Evolutionary conservation across 2,329 filamentous ascomycete species (phyloP).

Genomic region (Trichoderma hamatum): DNA sequence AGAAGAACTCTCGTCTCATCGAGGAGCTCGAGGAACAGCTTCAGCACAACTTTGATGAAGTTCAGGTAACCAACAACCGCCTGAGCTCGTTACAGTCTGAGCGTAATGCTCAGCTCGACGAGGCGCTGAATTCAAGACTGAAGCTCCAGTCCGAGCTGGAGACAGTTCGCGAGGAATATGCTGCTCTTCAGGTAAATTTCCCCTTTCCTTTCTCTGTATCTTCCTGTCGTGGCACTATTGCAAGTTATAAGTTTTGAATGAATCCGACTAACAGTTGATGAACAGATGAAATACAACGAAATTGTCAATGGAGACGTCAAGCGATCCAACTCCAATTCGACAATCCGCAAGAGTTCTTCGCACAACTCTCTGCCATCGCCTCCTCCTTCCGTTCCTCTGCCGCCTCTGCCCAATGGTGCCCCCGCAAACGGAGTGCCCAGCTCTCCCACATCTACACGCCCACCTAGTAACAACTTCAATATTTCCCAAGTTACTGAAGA

Average conservation of each 20-base stretch:
- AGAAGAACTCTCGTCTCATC: conserved; percentile 88
- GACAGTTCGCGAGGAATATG: conserved; percentile 68
- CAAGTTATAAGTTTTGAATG: neutral
- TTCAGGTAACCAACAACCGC: conserved; percentile 81
- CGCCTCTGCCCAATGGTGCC: conserved; percentile 72
- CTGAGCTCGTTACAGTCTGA: conserved; percentile 80
- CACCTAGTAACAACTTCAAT: conserved; percentile 70
- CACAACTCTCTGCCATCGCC: conserved; percentile 87
- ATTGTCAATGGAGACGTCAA: conserved; percentile 50
- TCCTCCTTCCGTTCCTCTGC: conserved; percentile 92
- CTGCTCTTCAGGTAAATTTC: conserved; percentile 70
- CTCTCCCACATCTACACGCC: conserved; percentile 64
- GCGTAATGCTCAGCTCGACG: conserved; percentile 74
- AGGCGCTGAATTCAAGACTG: conserved; percentile 67
- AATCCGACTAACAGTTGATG: conserved; percentile 33
- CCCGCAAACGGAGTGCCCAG: conserved; percentile 49
- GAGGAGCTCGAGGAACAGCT: conserved; percentile 97
- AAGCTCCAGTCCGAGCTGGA: conserved; percentile 72
- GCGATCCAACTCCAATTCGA: conserved; percentile 66
- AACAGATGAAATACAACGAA: conserved; percentile 65
- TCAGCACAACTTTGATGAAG: conserved; percentile 91
- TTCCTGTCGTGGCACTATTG: neutral
- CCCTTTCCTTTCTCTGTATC: neutral
- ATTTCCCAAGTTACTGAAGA: conserved; percentile 86
- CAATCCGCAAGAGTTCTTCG: conserved; percentile 82